phyloP scores from a whole-genome alignment of 2,329 filamentous ascomycete species.

The Fusarium oligoseptatum region DNA sequence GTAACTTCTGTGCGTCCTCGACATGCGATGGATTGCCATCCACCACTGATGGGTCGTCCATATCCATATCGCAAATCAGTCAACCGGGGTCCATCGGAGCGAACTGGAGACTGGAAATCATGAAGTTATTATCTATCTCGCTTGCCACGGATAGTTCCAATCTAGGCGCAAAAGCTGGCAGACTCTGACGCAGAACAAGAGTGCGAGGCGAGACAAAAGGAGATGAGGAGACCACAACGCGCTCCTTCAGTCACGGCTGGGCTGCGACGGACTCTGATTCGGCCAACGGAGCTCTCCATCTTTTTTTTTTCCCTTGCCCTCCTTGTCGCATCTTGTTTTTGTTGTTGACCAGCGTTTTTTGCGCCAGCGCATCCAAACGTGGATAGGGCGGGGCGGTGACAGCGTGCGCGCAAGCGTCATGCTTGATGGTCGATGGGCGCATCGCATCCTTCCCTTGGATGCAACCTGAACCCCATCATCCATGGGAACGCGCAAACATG shows the following conservation, averaged over 20 bases:
- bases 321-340: conserved; percentile 45
- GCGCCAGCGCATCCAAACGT: conserved; percentile 47
- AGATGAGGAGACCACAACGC: conserved; percentile 35
- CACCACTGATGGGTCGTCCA: conserved; percentile 13
- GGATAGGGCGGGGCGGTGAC: conserved; percentile 48
- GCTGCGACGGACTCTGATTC: conserved; percentile 46
- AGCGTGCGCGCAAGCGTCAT: conserved; percentile 49
- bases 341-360: conserved; percentile 45
- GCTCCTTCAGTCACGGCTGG: conserved; percentile 32
- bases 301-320: conserved; percentile 3
- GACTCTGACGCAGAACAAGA: conserved; percentile 12
- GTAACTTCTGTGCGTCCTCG: conserved; percentile 42
- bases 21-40: conserved; percentile 19
- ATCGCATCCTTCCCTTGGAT: conserved; percentile 43
- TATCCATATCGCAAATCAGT: conserved; percentile 33
- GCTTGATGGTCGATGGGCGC: conserved; percentile 45
- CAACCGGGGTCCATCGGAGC: conserved; percentile 17
- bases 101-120: conserved; percentile 22
- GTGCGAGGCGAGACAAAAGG: conserved; percentile 29
- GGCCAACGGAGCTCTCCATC: conserved; percentile 29
- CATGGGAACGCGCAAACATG: conserved; percentile 15
- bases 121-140: conserved; percentile 35
- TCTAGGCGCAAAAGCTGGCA: conserved; percentile 11
- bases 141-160: conserved; percentile 30
- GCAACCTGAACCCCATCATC: conserved; percentile 32